Conservation (phyloP, 148 eudicot genomes). For the Heliamphora exappendiculata region DNA sequence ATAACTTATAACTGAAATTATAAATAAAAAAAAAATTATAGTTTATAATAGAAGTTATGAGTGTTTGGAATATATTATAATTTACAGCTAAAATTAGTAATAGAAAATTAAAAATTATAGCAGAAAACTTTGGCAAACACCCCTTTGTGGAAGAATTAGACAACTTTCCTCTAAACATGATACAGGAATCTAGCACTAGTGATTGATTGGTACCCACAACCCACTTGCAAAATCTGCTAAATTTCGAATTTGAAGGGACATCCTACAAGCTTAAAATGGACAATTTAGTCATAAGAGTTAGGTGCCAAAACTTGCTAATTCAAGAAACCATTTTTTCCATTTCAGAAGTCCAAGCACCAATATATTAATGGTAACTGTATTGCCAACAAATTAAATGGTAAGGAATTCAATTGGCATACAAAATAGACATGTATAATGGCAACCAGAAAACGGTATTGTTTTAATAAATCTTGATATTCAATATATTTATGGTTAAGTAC, state of each 20-base stretch:
- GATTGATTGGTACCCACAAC: neutral
- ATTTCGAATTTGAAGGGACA: neutral
- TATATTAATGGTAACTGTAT: no score
- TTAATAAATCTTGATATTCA: neutral
- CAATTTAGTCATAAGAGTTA: neutral
- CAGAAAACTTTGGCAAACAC: no score
- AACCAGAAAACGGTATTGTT: neutral
- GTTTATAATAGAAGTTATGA: no score
- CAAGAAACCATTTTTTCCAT: neutral
- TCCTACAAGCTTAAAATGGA: neutral
- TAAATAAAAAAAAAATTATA: no score
- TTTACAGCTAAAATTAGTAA: no score
- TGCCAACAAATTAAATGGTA: neutral
- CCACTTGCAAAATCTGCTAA: neutral
- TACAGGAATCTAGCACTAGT: neutral
- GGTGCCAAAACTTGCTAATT: neutral
- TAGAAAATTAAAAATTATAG: no score
- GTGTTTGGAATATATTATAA: no score
- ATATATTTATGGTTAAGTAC: neutral
- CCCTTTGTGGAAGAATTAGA: neutral
- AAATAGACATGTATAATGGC: neutral
- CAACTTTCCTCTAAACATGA: neutral
- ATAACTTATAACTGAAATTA: no score
- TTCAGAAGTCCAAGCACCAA: slow-evolving; percentile 1
- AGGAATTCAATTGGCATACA: neutral